Evolutionary conservation across 129 eudicot genomes (phyloP).

Genomic region (Artemisia argyi): DNA sequence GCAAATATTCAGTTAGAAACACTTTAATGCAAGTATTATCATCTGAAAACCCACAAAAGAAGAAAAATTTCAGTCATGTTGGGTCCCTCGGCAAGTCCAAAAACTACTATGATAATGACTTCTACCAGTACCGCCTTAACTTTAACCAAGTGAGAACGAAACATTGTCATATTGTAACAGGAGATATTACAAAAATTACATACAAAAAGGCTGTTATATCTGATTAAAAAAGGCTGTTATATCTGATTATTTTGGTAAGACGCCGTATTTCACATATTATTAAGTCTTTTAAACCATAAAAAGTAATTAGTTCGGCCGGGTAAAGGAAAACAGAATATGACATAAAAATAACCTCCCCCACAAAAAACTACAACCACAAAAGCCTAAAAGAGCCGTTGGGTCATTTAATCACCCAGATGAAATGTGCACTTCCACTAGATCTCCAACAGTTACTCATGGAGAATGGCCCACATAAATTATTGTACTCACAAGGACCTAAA

Average conservation of each 20-base stretch:
- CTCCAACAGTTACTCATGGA: constrained; percentile 15
- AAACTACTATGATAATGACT: neutral
- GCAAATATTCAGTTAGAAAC: neutral
- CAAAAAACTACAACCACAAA: constrained; percentile 10
- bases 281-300: no score
- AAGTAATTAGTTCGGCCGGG: no score
- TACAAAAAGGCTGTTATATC: no score
- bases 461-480: constrained; percentile 28
- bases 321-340: neutral
- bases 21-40: neutral
- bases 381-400: constrained; percentile 38
- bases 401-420: constrained; percentile 22
- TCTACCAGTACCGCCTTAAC: constrained; percentile 1
- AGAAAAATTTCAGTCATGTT: neutral
- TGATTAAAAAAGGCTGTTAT: no score
- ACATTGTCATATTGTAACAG: neutral
- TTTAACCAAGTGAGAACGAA: constrained; percentile 14
- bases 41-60: neutral
- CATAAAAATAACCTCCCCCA: no score
- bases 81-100: neutral
- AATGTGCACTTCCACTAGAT: constrained; percentile 27
- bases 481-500: constrained; percentile 25
- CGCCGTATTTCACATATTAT: no score
- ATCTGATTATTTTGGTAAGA: no score
- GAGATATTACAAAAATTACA: no score